phyloP scores from a whole-genome alignment of 352 stramenopile species.

The Globisporangium solare region DNA sequence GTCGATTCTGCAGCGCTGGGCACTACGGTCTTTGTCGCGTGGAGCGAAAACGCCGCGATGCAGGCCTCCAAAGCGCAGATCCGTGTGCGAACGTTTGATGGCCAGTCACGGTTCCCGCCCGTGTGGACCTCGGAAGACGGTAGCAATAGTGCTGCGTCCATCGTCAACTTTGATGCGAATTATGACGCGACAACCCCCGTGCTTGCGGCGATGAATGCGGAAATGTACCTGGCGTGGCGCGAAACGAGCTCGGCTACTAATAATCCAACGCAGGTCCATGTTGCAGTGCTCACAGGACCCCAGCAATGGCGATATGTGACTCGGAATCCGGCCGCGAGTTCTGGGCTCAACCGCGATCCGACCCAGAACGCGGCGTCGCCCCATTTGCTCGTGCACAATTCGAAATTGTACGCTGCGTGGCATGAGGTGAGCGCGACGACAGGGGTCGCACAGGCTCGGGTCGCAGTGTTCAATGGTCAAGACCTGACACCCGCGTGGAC shows the following conservation, averaged over 20 bases:
- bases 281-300: conserved; percentile 27
- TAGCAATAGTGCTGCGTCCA: conserved; percentile 12
- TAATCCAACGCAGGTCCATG: conserved; percentile 43
- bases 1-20: conserved; percentile 24
- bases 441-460: conserved; percentile 34
- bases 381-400: conserved; percentile 22
- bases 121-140: conserved; percentile 44
- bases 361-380: conserved; percentile 30
- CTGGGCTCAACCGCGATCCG: conserved; percentile 44
- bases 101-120: conserved; percentile 23
- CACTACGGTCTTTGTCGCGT: conserved; percentile 34
- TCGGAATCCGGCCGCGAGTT: conserved; percentile 10
- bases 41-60: conserved; percentile 32
- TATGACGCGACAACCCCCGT: conserved; percentile 33
- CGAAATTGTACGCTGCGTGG: conserved; percentile 57
- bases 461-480: conserved; percentile 47
- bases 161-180: conserved; percentile 38
- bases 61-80: conserved; percentile 27
- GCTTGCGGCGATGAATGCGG: conserved; percentile 19
- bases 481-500: conserved; percentile 36
- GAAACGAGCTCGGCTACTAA: conserved; percentile 25
- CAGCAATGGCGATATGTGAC: conserved; percentile 44
- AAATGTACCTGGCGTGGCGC: conserved; percentile 51
- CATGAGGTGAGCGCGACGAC: conserved; percentile 28
- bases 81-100: conserved; percentile 35